Conservation (phyloP, 495 filamentous ascomycete species). For the Clohesyomyces aquaticus region DNA sequence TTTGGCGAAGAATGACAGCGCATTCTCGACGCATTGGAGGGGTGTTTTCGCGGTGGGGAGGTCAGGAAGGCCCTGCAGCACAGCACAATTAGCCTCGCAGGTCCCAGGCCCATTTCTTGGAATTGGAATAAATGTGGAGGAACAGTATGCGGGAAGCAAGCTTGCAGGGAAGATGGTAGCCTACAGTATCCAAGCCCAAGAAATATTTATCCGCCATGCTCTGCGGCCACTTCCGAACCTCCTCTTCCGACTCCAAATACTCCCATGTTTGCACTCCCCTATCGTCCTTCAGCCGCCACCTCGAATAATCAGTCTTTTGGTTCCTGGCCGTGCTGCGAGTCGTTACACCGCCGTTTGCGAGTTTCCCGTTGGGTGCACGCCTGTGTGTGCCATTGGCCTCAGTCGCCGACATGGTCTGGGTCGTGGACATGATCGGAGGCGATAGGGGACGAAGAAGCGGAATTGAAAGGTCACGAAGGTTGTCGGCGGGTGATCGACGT, state of each 20-base stretch:
- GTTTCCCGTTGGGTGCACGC: slow-evolving; percentile 3
- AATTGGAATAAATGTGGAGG: too few relatives aligned
- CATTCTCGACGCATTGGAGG: slow-evolving; percentile 77
- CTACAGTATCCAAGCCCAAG: slow-evolving; percentile 71
- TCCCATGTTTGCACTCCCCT: slow-evolving; percentile 89
- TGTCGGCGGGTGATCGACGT: too few relatives aligned
- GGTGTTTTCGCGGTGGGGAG: slow-evolving; percentile 72
- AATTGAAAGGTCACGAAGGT: too few relatives aligned
- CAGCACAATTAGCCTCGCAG: too few relatives aligned
- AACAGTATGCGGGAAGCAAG: not conserved
- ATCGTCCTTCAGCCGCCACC: slow-evolving; percentile 86
- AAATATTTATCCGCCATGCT: slow-evolving; percentile 80
- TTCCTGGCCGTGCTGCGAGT: slow-evolving; percentile 4
- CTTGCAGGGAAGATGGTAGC: not conserved
- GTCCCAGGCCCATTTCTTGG: too few relatives aligned
- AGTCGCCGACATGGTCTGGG: not conserved
- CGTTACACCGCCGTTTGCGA: not conserved
- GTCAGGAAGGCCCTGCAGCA: slow-evolving; percentile 66
- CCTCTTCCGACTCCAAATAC: slow-evolving; percentile 80
- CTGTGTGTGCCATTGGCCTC: slow-evolving; percentile 21
- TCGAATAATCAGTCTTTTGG: slow-evolving; percentile 68
- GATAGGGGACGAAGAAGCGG: not conserved
- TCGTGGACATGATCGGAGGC: slow-evolving; percentile 4
- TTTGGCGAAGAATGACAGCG: slow-evolving; percentile 84
- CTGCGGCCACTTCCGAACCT: slow-evolving; percentile 80